These are phyloP conservation scores for Acanthamoeba polyphaga DNA, from an alignment of 208 protist genomes.

Conservation along the genomic window DNA sequence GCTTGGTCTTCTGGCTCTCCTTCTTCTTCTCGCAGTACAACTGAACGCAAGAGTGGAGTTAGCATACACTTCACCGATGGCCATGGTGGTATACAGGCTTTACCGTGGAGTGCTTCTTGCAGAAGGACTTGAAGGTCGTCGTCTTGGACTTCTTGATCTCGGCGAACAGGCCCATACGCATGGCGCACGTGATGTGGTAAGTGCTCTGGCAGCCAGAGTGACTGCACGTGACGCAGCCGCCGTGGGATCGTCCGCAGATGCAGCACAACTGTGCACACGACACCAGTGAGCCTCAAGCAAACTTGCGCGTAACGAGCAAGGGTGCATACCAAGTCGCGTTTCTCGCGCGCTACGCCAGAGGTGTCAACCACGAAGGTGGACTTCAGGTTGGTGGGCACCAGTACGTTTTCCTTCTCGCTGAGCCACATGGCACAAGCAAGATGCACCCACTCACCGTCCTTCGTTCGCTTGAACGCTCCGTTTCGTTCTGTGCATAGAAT, in stretches of 20 bases:
- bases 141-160: conserved; percentile 55
- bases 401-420: conserved; percentile 29
- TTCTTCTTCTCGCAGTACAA: conserved; percentile 46
- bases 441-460: conserved; percentile 60
- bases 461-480: conserved; percentile 47
- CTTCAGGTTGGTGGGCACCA: conserved; percentile 49
- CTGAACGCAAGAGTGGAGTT: not conserved
- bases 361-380: conserved; percentile 48
- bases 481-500: conserved; percentile 31
- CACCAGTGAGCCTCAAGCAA: not conserved
- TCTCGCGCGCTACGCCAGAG: conserved; percentile 26
- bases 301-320: no score
- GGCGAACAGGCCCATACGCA: conserved; percentile 50
- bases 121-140: conserved; percentile 26
- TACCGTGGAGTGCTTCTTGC: conserved; percentile 60
- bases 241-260: conserved; percentile 54
- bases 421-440: conserved; percentile 48
- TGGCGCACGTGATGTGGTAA: conserved; percentile 50
- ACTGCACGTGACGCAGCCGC: conserved; percentile 27
- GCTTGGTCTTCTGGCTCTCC: conserved; percentile 69
- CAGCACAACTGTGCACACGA: not conserved
- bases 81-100: not conserved
- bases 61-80: not conserved
- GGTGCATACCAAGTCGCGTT: conserved; percentile 45
- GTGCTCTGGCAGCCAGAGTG: conserved; percentile 17